Evolutionary conservation across 2,329 filamentous ascomycete genomes (phyloP), one percentile per base, ranked within the genome.

Genomic region (Malbranchea zuffiana): DNA sequence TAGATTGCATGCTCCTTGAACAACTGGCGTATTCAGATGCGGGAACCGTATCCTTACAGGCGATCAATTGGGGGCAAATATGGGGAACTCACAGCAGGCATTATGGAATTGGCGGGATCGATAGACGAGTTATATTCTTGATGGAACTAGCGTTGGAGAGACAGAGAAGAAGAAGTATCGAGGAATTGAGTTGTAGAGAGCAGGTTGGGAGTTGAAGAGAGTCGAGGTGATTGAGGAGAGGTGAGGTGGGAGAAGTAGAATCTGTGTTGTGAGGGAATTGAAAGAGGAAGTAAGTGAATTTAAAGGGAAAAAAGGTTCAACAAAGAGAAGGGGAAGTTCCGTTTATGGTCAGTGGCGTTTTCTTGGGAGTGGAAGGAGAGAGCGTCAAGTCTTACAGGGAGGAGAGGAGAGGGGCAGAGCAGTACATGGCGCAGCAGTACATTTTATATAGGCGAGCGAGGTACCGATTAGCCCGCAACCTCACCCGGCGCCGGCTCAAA

Each of bases 161-260:
- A 16, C 8, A 6, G 30, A 34, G 12, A 55, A 57, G 47, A 32
- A 50, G 50, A 37, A n/a, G n/a, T n/a, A n/a, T n/a, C n/a, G n/a
- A n/a, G n/a, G n/a, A n/a, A n/a, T n/a, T n/a, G n/a, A n/a, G n/a
- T n/a, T n/a, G n/a, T n/a, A n/a, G n/a, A n/a, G n/a, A n/a, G n/a
- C n/a, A n/a, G n/a, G n/a, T 16, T 30, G 18, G 34, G n/a, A 24
- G 13, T 15, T 29, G 34, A 24, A 6, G 6, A 10, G 15, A 21
- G 12, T 24, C 11, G 16, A 35, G 23, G 13, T 33, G n/a, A n/a
- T 15, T 29, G 34, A 24, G 5, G 6, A 10, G 15, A 21, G 12
- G 19, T 12, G 16, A 35, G 23, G 13, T 33, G 15, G 13, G 32
- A 34, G 21, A 6, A 34, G 20, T 24, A 20, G 34, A 28, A 35